Base-by-base conservation (phyloP, 2,329 filamentous ascomycete genomes). In the Aspergillus amoenus region DNA sequence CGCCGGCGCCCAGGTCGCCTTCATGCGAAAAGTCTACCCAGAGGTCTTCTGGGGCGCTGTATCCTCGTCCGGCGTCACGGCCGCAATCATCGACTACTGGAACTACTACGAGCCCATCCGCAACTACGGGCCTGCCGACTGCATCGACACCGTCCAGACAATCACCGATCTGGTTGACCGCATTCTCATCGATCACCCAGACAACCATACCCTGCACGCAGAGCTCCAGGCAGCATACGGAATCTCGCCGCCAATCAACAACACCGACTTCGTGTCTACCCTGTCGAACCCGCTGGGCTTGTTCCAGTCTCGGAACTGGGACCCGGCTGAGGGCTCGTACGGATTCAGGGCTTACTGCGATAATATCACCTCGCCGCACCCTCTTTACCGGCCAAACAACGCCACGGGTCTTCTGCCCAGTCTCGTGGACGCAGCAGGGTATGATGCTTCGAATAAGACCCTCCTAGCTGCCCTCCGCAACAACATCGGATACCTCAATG, bases 21-120 rank as follows among this genome's bases (percentile, higher is more conserved):
- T 96, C 64, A 73, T 91, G 39, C 85, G 91, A 32, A 86, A 88
- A 57, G 70, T 87, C 15, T 95, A 96, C 70, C 91, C 91, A 0
- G 86, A 93, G 32, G 76, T 88, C 7, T 94, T 89, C 74, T 93
- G 84, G 82, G 91, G 84, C 7, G 84, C 88, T 4, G 93, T 96
- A 49, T 88, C 89, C 0, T 92, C 89, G 0, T 93, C 89, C 0
- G 91, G 89, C 0, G 90, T 94, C 0, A 90, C 89, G 0, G 83
- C 84, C 58, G 90, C 90, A 3, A 88, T 94, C 55, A 86, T 85
- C 62, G 89, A 94, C 64, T 93, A 87, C 73, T 93, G 89, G 65
- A 73, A 82, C 61, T 87, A 87, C 66, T 86, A 79, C 64, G 83
- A 85, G 66, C 81, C 85, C 0, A 79, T 86, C 55, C 78, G 83